Conservation (phyloP, 1,139 yeast genomes). For the Magnusiomyces starmeri region DNA sequence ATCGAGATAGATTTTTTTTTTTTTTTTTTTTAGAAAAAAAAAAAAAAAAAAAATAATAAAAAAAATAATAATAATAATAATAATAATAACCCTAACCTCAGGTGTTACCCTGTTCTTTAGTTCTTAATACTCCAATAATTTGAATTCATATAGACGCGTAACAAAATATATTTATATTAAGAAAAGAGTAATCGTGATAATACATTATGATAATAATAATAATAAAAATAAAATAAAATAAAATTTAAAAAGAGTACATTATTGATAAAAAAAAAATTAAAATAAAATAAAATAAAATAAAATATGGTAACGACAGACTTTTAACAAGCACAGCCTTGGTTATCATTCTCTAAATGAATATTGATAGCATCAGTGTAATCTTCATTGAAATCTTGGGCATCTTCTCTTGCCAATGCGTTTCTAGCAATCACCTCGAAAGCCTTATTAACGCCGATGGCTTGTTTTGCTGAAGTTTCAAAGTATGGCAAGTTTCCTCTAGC, state of each 20-base stretch:
- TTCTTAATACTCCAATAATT: no score
- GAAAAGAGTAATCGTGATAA: no score
- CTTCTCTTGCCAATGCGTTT: slow-evolving; percentile 86
- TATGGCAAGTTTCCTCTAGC: slow-evolving; percentile 86
- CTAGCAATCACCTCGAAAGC: slow-evolving; percentile 96
- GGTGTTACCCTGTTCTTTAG: no score
- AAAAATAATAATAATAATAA: no score
- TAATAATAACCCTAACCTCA: no score
- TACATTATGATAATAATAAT: slow-evolving; percentile 5
- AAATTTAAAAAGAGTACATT: not conserved
- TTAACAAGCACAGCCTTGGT: slow-evolving; percentile 70
- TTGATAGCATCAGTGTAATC: slow-evolving; percentile 95
- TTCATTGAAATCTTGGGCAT: slow-evolving; percentile 79
- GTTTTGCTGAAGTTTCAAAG: slow-evolving; percentile 92
- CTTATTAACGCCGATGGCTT: slow-evolving; percentile 85
- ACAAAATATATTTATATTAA: no score
- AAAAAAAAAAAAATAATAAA: no score
- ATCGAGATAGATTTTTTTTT: no score
- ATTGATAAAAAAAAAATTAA: not conserved
- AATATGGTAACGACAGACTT: no score
- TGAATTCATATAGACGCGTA: no score
- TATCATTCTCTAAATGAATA: slow-evolving; percentile 81
- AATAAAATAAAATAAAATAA: not conserved
- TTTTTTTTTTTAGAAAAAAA: no score
- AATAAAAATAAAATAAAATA: not conserved